These are phyloP conservation scores for Triticum timopheevii DNA, from an alignment of 176 grass and related monocot genomes.

Conservation along the genomic window DNA sequence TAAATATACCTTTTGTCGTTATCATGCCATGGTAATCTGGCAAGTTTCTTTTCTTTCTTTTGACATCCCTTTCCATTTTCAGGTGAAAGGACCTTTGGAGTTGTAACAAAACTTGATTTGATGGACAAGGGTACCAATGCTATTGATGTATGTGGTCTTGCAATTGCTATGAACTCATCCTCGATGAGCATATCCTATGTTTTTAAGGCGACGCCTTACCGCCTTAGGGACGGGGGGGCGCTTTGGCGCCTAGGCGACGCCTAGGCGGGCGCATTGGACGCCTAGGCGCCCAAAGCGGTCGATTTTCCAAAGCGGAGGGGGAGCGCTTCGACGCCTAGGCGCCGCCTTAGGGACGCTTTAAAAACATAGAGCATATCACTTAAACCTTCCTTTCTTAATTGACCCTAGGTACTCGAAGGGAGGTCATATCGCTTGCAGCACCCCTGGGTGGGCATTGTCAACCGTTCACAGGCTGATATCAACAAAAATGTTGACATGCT, in stretches of 20 bases:
- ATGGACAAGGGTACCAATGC: constrained; percentile 99
- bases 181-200: background rate
- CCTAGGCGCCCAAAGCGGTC: no score
- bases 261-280: no score
- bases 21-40: background rate
- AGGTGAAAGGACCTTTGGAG: constrained; percentile 98
- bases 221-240: no score
- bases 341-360: no score
- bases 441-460: constrained; percentile 98
- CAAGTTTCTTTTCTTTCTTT: constrained; percentile 19
- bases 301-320: no score
- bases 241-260: no score
- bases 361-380: background rate
- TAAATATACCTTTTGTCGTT: background rate
- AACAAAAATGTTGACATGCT: constrained; percentile 99
- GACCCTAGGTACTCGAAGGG: constrained; percentile 89
- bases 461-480: constrained; percentile 99
- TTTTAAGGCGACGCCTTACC: no score
- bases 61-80: constrained; percentile 30
- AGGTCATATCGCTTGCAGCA: constrained; percentile 96
- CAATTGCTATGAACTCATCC: background rate
- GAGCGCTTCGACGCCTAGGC: no score
- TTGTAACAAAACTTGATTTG: constrained; percentile 98
- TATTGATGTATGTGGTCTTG: constrained; percentile 69
- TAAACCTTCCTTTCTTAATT: constrained; percentile 21